Percentiles rank a stretch among this genome's conserved stretches.
Conservation (phyloP, 2,329 filamentous ascomycete species). For the Apiospora rasikravindrae region DNA sequence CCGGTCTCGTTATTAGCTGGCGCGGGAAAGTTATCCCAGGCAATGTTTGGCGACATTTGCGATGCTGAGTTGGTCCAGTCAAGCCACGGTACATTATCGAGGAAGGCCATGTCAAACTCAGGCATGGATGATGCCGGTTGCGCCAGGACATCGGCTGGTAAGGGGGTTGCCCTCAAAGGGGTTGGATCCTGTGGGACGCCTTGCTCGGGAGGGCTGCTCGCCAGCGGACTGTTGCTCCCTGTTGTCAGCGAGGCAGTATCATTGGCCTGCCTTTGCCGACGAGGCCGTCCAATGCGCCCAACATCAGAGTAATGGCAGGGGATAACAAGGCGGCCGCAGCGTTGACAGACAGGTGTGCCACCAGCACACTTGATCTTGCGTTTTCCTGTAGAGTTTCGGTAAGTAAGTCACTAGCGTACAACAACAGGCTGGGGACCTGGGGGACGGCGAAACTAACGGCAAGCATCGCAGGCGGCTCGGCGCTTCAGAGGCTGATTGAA, state of each 20-base stretch:
- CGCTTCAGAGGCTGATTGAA: neutral
- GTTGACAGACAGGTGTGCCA: conserved; percentile 7
- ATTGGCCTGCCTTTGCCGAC: neutral
- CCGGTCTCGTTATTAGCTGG: neutral
- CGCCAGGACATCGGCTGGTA: neutral
- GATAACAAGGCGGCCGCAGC: conserved; percentile 12
- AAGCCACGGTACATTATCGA: conserved; percentile 5
- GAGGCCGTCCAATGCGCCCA: neutral
- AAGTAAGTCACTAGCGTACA: neutral
- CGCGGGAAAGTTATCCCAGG: conserved; percentile 11
- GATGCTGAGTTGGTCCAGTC: conserved; percentile 11
- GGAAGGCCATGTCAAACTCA: neutral
- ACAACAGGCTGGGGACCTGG: neutral
- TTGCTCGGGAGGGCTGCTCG: neutral
- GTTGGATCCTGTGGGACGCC: neutral
- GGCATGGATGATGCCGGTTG: conserved; percentile 5
- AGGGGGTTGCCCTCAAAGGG: neutral
- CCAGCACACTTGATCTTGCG: conserved; percentile 10
- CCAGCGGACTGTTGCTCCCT: neutral
- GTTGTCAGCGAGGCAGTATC: conserved; percentile 5
- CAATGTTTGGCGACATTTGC: conserved; percentile 6
- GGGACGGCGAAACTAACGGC: neutral
- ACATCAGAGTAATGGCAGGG: conserved; percentile 10
- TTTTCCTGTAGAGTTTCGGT: conserved; percentile 15
- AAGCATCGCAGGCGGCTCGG: conserved; percentile 5